Evolutionary conservation across 345 rosid genomes (phyloP), one percentile per base, ranked within the genome.

Genomic region (Arabis alpina): DNA sequence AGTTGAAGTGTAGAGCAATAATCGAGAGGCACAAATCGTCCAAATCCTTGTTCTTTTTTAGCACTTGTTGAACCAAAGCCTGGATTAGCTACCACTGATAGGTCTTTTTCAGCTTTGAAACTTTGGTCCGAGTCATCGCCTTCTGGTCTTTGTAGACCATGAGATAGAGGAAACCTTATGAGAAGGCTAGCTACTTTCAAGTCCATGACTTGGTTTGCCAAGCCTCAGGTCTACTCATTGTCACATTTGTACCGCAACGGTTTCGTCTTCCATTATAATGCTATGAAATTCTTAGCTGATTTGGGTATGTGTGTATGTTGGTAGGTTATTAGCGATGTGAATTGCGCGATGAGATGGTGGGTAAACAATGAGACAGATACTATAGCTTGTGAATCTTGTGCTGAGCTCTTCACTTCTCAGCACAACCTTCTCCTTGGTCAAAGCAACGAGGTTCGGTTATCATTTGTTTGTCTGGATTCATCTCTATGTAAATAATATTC

Each of bases 131-230:
- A 70, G 43, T 66, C 23, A 19, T 19, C 77, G 3, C 82, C 78
- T 53, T 74, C 88, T 72, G 92, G 91, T 0, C 50, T 81, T 24
- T 91, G 98, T 51, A 81, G 91, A 74, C 98, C 97, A 0, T 94
- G 99, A 96, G 91, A 89, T 66, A 82, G 99, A 39, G 88, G 90
- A 6, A 97, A 94, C 66, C 86, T 94, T 71, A 80, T 94, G 89
- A 86, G 83, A 81, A 85, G 99, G 75, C 66, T 85, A 10, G 83
- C 96, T 41, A 86, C 95, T 27, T 94, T 86, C 73, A 94, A 91
- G 85, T 91, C 97, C 59, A 94, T 94, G 99, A 88, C 93, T 14
- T 94, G 99, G 95, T 89, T 94, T 50, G 96, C 96, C 32, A 91
- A 89, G 66, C 97, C 96, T 52, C 81, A 88, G 96, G 99, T 91